Evolutionary conservation across 1,284 basidiomycete species (phyloP).

Genomic region (Papiliotrema flavescens): DNA sequence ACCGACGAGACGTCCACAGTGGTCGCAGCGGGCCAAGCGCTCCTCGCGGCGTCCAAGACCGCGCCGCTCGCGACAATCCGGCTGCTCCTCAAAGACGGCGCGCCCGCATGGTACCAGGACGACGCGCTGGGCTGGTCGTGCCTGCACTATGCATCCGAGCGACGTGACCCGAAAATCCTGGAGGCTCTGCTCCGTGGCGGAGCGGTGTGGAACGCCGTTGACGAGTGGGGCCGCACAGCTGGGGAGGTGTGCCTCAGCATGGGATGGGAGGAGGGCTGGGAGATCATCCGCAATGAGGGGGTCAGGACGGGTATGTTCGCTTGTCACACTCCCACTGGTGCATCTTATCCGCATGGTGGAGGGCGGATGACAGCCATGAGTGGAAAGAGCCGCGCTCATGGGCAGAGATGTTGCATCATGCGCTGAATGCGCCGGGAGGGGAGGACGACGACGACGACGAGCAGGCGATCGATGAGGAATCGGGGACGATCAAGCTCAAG

Average conservation of each 20-base stretch:
- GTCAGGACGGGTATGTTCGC: conserved; percentile 66
- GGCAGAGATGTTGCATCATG: conserved; percentile 51
- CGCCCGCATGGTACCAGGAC: conserved; percentile 90
- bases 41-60: conserved; percentile 27
- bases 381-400: not conserved
- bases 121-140: conserved; percentile 74
- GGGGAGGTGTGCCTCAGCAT: conserved; percentile 83
- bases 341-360: too few species aligned
- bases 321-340: too few species aligned
- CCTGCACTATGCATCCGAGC: conserved; percentile 83
- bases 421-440: conserved; percentile 21
- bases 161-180: conserved; percentile 62
- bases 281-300: conserved; percentile 75
- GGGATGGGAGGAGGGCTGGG: conserved; percentile 71
- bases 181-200: conserved; percentile 71
- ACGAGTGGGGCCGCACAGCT: conserved; percentile 72
- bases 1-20: not conserved
- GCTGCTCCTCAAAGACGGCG: conserved; percentile 62
- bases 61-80: conserved; percentile 56
- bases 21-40: conserved; percentile 19
- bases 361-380: not conserved
- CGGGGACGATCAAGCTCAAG: conserved; percentile 35
- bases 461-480: conserved; percentile 6
- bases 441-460: too few species aligned
- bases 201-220: conserved; percentile 88